Evolutionary conservation across 331 rosid species (phyloP), one percentile per base, ranked within the genome.

Genomic region (Cydonia oblonga): DNA sequence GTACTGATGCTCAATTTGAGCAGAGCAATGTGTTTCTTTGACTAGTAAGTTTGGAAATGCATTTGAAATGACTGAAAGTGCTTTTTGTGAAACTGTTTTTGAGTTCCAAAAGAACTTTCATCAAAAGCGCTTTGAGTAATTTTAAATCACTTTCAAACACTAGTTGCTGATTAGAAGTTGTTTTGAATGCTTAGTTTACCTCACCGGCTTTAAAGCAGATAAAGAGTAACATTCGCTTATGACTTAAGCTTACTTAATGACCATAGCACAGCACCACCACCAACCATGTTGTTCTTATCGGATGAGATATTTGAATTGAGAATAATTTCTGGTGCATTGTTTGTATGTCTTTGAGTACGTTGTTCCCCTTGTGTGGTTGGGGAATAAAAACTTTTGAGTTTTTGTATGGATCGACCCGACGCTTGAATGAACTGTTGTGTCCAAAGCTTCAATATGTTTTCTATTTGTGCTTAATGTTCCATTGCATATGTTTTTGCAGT

Each of bases 401-500:
- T 57, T 4, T 28, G 2, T 58, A 9, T 67, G 58, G 9, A 23
- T 67, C 1, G 49, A 40, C 46, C 23, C 3, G 4, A 22, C 20
- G 58, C 57, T 56, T 32, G 16, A 23, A 25, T 38, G 26, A 51
- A 24, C 12, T 58, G 3, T 33, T 56, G 24, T 23, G 35, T 40
- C 30, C 7, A 18, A 18, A 59, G 15, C 8, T 38, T 58, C 28
- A 18, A 58, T 54, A 23, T 57, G 18, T 30, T 57, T 35, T 35
- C 20, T 59, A 4, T 25, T 6, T 5, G 23, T 42, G 15, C 29
- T 23, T 77, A 81, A 40, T 24, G 28, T 63, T 42, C 61, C 25
- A 44, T 71, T 80, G 44, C 73, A 49, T 16, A 25, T 44, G 63
- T 76, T 54, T 78, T 24, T 87, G 84, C 96, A 92, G 98, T 83